Percentiles rank a stretch among this genome's conserved stretches.
Evolutionary conservation across 148 eudicot genomes (phyloP).

Genomic region (Drosera capensis): DNA sequence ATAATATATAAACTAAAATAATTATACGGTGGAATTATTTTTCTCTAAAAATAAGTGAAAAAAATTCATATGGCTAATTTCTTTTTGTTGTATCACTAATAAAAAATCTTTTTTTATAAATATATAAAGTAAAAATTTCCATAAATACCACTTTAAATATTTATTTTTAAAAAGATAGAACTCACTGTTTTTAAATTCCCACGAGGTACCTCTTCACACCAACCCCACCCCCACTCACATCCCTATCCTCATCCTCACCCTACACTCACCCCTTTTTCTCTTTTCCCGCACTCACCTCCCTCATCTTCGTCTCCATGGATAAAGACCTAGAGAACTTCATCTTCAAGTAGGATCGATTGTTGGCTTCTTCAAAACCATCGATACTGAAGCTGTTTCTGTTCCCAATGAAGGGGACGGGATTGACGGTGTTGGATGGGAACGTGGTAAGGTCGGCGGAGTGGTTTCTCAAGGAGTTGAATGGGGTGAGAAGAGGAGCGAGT

Average conservation of each 20-base stretch:
- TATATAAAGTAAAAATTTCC: too few species aligned
- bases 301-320: constrained; percentile 58
- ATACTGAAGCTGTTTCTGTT: constrained; percentile 63
- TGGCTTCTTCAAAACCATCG: constrained; percentile 16
- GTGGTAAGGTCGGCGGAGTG: constrained; percentile 46
- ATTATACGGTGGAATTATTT: too few species aligned
- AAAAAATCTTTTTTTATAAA: too few species aligned
- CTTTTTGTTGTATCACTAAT: too few species aligned
- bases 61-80: too few species aligned
- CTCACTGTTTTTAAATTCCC: too few species aligned
- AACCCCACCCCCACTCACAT: constrained; percentile 75
- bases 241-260: constrained; percentile 52
- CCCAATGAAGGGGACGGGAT: constrained; percentile 22
- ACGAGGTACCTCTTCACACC: too few species aligned
- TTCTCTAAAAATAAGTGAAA: too few species aligned
- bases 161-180: too few species aligned
- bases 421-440: constrained; percentile 14
- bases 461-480: constrained; percentile 55
- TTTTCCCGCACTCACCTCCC: constrained; percentile 30
- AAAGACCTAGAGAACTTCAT: constrained; percentile 74
- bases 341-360: constrained; percentile 51
- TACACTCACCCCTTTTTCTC: constrained; percentile 25
- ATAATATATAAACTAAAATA: too few species aligned
- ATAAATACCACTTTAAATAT: too few species aligned
- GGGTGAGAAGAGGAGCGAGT: constrained; percentile 25